These are phyloP conservation scores for Chamaecrista fasciculata DNA, from an alignment of 306 rosid genomes.

Conservation along the genomic window DNA sequence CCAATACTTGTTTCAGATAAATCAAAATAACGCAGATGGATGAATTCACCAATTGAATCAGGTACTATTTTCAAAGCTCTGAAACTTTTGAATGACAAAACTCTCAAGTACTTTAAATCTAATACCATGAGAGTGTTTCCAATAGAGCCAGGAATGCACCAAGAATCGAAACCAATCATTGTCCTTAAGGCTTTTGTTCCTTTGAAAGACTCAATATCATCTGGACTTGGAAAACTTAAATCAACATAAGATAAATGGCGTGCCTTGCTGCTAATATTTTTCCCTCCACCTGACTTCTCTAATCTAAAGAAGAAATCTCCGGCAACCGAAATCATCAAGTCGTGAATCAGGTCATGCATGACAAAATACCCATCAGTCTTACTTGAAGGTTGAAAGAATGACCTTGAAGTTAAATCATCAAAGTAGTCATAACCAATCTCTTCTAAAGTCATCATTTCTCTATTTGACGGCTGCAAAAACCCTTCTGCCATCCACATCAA, in stretches of 20 bases:
- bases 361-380: background rate
- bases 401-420: background rate
- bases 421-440: slow-evolving; percentile 2
- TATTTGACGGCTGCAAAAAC: background rate
- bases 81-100: background rate
- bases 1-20: background rate
- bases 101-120: background rate
- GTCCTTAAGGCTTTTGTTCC: background rate
- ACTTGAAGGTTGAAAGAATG: background rate
- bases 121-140: background rate
- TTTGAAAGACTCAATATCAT: background rate
- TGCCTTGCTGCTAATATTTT: background rate
- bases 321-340: background rate
- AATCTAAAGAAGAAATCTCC: background rate
- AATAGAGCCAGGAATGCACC: background rate
- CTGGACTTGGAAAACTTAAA: background rate
- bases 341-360: slow-evolving; percentile 22
- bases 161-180: background rate
- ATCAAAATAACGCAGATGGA: slow-evolving; percentile 4
- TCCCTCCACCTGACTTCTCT: too few relatives aligned
- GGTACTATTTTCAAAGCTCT: background rate
- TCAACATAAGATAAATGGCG: background rate
- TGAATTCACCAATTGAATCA: slow-evolving; percentile 1
- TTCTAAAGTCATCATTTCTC: background rate
- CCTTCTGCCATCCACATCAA: background rate